Evolutionary conservation across 2,329 filamentous ascomycete species (phyloP), one percentile per base, ranked within the genome.

Genomic region (Penicillium sp.): DNA sequence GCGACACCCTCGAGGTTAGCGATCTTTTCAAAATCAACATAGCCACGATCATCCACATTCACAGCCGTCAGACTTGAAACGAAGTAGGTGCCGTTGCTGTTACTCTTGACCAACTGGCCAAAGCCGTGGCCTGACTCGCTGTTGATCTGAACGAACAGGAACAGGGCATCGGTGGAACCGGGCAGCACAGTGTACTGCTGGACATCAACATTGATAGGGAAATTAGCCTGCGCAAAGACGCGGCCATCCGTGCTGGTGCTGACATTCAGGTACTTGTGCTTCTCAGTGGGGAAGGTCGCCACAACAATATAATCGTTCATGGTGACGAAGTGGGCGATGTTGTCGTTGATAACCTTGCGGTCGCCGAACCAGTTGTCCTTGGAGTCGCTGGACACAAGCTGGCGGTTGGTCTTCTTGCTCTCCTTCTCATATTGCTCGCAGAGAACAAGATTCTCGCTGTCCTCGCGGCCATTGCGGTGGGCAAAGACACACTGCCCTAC

Each of bases 261-360:
- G 36, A 94, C 89, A 61, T 87, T 87, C 60, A 97, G 80, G 2
- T 85, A 89, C 40, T 88, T 81, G 56, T 85, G 81, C 39, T 90
- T 86, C 59, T 89, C 83, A 6, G 72, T 69, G 61, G 85, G 80
- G 49, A 83, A 84, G 6, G 89, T 88, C 1, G 93, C 93, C 51
- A 96, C 89, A 40, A 99, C 86, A 69, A 99, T 95, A 74, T 96
- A 99, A 73, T 99, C 95, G 40, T 90, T 89, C 94, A 97, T 98
- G 5, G 90, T 96, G 2, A 92, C 94, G 75, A 96, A 98, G 66
- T 89, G 89, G 66, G 89, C 86, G 43, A 96, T 89, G 60, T 93
- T 84, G 24, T 85, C 82, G 71, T 89, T 87, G 59, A 86, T 82
- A 22, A 86, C 79, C 66, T 87, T 83, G 62, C 86, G 82, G 54